Base-by-base conservation (phyloP, 257 asterid genomes). In the Jaltomata sinuosa region DNA sequence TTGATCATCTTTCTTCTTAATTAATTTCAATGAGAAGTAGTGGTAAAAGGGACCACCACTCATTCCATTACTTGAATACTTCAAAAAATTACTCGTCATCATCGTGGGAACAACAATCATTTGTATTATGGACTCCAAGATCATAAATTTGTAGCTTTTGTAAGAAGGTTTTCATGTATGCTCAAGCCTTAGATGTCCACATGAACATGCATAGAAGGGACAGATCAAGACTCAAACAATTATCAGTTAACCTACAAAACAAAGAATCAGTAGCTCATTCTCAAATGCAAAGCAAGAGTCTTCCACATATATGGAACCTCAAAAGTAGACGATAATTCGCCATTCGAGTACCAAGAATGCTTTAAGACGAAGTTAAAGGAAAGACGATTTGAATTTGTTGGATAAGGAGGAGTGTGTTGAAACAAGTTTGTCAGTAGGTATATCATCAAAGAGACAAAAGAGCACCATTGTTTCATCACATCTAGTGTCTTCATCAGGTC, bases 401-500 rank as follows among this genome's bases (percentile, higher is more conserved):
- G 74, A 65, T 31, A 42, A 31, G 21, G 65, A 57, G 0, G 45
- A 40, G 45, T 40, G 45, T 40, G 61, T 18, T 25, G 77, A 21
- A n/a, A 9, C 47, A 34, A 8, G 12, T 68, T 21, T 11, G 7
- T 34, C 78, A 19, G 49, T 18, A 67, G 29, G 49, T 6, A 9
- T 34, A 34, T 21, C 77, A 34, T 79, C 81, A 34, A 91, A 93
- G 88, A 88, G 91, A 80, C 83, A 52, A 5, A 90, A 84, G 65
- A 84, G 54, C 34, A 78, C 38, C 42, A 55, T 8, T 55, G 31
- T n/a, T n/a, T n/a, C n/a, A n/a, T n/a, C n/a, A n/a, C n/a, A n/a
- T n/a, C n/a, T n/a, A n/a, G n/a, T n/a, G n/a, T n/a, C n/a, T n/a
- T 55, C 29, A 52, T 16, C 3, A 34, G 36, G 36, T 34, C 36